Evolutionary conservation across 371 early-diverging fungal genomes (phyloP).

Genomic region (Apophysomyces sp.): DNA sequence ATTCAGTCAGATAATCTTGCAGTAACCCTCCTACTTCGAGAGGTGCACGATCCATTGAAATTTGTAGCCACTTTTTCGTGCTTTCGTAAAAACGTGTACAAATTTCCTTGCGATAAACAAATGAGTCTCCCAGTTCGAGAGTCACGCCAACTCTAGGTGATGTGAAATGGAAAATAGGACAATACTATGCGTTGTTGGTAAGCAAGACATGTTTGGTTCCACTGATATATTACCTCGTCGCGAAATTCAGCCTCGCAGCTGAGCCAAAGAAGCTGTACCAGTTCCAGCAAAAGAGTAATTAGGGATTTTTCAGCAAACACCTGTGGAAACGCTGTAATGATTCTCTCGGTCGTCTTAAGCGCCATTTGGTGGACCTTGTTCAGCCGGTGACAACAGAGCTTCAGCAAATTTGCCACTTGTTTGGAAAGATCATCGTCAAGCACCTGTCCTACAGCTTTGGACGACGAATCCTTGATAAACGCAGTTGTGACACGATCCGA

Average conservation of each 20-base stretch:
- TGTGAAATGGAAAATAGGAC: constrained; percentile 71
- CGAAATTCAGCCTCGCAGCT: constrained; percentile 80
- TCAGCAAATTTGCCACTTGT: constrained; percentile 65
- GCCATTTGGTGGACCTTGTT: constrained; percentile 64
- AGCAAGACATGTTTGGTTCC: neutral
- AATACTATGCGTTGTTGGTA: constrained; percentile 43
- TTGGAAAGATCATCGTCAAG: constrained; percentile 44
- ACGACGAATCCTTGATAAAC: constrained; percentile 57
- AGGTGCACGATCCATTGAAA: constrained; percentile 49
- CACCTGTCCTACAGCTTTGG: constrained; percentile 48
- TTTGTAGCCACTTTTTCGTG: constrained; percentile 69
- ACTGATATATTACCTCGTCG: constrained; percentile 55
- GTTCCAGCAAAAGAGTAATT: constrained; percentile 65
- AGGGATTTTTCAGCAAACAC: constrained; percentile 69
- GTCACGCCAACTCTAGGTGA: constrained; percentile 65
- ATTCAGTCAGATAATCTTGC: constrained; percentile 66
- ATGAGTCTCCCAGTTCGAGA: constrained; percentile 76
- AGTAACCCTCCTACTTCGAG: constrained; percentile 65
- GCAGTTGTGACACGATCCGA: constrained; percentile 58
- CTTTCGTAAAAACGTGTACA: constrained; percentile 63
- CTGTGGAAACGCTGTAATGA: constrained; percentile 67
- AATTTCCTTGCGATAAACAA: constrained; percentile 70
- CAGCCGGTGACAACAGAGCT: constrained; percentile 68
- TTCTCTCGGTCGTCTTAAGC: constrained; percentile 52
- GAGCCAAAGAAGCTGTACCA: constrained; percentile 78